Evolutionary conservation across 306 rosid species (phyloP).

Genomic region (Astragalus membranaceus): DNA sequence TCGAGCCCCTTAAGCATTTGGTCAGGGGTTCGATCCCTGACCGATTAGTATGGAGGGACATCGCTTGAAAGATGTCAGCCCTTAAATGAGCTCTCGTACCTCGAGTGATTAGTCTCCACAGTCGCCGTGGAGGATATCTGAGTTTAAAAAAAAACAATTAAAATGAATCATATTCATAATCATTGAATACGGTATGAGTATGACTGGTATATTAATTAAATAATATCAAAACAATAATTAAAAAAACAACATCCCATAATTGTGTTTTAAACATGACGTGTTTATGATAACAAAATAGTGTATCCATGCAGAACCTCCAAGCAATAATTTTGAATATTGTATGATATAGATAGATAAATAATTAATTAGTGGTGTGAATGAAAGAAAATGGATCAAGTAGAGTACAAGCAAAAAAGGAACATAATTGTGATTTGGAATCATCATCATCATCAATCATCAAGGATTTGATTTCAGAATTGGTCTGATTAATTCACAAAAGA

Average conservation of each 20-base stretch:
- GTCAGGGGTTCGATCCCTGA: too few species aligned
- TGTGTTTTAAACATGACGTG: background rate
- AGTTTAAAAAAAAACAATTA: too few species aligned
- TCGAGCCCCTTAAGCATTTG: too few species aligned
- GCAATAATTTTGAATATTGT: background rate
- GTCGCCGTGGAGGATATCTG: too few species aligned
- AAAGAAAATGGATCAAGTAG: background rate
- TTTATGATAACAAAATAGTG: background rate
- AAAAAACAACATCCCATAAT: background rate
- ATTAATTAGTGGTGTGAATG: background rate
- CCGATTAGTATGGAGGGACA: too few species aligned
- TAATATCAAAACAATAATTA: background rate
- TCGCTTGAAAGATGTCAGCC: too few species aligned
- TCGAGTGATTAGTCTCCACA: too few species aligned
- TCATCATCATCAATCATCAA: background rate
- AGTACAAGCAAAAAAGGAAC: background rate
- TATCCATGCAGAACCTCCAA: background rate
- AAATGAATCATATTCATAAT: background rate
- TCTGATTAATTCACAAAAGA: too few species aligned
- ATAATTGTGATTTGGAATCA: background rate
- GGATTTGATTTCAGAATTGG: too few species aligned
- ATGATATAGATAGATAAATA: background rate
- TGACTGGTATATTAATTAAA: background rate
- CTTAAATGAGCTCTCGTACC: too few species aligned
- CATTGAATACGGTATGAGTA: background rate